Percentiles rank a stretch among this genome's conserved stretches.
Evolutionary conservation across 2,329 filamentous ascomycete genomes (phyloP).

Genomic region (Stylonectria norvegica): DNA sequence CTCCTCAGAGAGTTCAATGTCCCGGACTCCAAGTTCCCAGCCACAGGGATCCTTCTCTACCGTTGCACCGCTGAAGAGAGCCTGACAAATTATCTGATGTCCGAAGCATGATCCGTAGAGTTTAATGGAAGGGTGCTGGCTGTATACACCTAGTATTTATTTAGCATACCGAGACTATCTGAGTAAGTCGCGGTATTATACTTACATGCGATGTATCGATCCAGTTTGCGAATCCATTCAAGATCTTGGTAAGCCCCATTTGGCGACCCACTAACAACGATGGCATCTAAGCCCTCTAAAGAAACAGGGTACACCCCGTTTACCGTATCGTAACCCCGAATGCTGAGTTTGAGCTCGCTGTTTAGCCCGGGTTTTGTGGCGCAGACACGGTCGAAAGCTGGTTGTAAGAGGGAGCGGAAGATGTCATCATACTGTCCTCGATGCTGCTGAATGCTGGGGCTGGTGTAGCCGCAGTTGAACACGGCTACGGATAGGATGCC

Average conservation of each 20-base stretch:
- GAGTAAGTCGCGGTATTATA: background rate
- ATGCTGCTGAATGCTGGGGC: constrained; percentile 4
- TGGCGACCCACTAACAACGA: constrained; percentile 7
- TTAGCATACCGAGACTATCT: background rate
- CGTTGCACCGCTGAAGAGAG: background rate
- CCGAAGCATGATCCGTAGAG: constrained; percentile 3
- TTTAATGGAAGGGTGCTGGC: constrained; percentile 2
- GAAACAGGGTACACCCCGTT: constrained; percentile 4
- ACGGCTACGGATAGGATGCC: constrained; percentile 2
- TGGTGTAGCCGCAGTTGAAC: constrained; percentile 8
- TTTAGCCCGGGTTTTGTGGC: background rate
- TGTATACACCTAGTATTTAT: constrained; percentile 7
- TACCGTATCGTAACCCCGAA: constrained; percentile 3
- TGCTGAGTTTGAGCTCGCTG: background rate
- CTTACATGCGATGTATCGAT: constrained; percentile 1
- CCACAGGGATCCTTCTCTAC: constrained; percentile 1
- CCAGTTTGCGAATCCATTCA: constrained; percentile 6
- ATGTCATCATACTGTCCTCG: constrained; percentile 9
- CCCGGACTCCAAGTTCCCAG: constrained; percentile 2
- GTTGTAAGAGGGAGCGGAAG: constrained; percentile 1
- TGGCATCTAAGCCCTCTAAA: constrained; percentile 4
- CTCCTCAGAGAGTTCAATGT: background rate
- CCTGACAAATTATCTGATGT: constrained; percentile 3
- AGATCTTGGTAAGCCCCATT: constrained; percentile 7
- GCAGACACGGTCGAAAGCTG: background rate